Evolutionary conservation across 1,139 yeast genomes (phyloP), one percentile per base, ranked within the genome.

Genomic region (Debaryomyces sp.): DNA sequence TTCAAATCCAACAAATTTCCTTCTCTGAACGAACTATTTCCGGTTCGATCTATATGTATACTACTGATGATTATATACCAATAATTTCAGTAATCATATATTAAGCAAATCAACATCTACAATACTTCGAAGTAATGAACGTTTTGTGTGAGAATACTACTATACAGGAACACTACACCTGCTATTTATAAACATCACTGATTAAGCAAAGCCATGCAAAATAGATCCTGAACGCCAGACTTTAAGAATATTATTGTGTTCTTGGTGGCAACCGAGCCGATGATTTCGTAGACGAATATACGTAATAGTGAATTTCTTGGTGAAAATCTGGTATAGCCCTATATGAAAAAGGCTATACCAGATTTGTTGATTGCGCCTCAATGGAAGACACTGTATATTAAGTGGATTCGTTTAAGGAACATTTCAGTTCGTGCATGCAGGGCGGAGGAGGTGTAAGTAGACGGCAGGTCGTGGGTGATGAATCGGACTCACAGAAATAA

Each of bases 251-350:
- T 26, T 12, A 12, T 27, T 27, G 35, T 17, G 21, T 4, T 32
- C 4, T 27, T 5, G 4, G 6, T 17, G 10, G 12, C 6, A 6
- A n/a, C 22, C 17, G 18, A 7, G 35, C 35, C 10, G 18, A n/a
- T 18, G 18, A 12, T 6, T 5, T 5, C 22, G 9, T 9, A 18
- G 18, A 21, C 21, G n/a, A 32, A 21, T 32, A 32, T 22, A 32
- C 35, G 35, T 32, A 32, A 18, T 32, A 18, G n/a, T 3, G n/a
- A 32, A 15, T 10, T n/a, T 34, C 13, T 35, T 12, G 26, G 26
- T 21, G 13, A n/a, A 32, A 35, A 35, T 33, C 37, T 35, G 38
- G 15, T 37, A 37, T 24, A 37, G 30, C 30, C 41, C 21, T 37
- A 30, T 23, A 37, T 13, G n/a, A n/a, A 37, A 23, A n/a, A n/a